These are phyloP conservation scores for Diaporthe citriasiana DNA, from an alignment of 2,329 filamentous ascomycete genomes.

Conservation along the genomic window DNA sequence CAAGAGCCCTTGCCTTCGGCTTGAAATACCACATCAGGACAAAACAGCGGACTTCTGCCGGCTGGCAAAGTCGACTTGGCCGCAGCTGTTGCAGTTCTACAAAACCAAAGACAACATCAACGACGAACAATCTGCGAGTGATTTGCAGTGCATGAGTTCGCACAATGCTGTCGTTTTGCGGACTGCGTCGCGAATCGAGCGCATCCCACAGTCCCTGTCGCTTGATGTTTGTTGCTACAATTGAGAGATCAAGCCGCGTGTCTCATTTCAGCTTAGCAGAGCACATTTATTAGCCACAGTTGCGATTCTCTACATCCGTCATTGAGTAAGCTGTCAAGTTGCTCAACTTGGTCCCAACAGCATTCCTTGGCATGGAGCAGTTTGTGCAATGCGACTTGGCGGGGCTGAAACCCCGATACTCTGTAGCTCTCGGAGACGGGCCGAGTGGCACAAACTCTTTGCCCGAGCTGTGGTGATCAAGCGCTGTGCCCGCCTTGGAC, in stretches of 20 bases:
- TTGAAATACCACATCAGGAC: not conserved
- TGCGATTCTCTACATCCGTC: not conserved
- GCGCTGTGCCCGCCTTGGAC: not conserved
- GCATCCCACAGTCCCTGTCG: not conserved
- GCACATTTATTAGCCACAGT: not conserved
- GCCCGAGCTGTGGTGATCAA: not conserved
- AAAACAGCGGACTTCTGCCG: constrained; percentile 16
- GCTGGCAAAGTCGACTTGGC: not conserved
- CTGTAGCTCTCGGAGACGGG: not conserved
- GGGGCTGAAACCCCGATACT: not conserved
- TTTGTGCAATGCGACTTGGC: not conserved
- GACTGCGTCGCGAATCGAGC: not conserved
- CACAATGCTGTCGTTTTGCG: constrained; percentile 8
- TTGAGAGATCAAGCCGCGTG: not conserved
- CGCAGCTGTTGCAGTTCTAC: not conserved
- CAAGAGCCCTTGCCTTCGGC: not conserved
- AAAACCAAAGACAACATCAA: not conserved
- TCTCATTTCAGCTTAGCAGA: not conserved
- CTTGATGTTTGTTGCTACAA: not conserved
- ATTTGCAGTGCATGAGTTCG: not conserved
- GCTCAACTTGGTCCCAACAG: not conserved
- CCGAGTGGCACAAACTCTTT: constrained; percentile 4
- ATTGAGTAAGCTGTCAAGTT: not conserved
- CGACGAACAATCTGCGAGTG: not conserved
- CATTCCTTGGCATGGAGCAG: not conserved